Evolutionary conservation across 2,329 filamentous ascomycete species (phyloP), one percentile per base, ranked within the genome.

Genomic region (Chaetomiaceae sp.): DNA sequence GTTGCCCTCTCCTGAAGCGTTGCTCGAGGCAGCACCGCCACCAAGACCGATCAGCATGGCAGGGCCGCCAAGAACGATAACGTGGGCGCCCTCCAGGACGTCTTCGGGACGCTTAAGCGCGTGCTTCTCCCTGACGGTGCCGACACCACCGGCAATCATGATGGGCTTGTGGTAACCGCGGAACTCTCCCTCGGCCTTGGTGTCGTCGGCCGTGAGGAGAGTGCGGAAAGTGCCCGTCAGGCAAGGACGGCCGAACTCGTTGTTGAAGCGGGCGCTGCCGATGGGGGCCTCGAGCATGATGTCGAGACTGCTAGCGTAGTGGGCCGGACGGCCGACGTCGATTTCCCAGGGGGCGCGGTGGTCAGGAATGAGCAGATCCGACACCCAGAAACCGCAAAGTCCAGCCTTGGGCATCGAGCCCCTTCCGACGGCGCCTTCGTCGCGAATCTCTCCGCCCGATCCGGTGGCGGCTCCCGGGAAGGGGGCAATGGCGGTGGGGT

Each of bases 271-370:
- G 47, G 94, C 94, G 64, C 89, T 94, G 33, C 94, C 94, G 63
- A 99, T 94, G 0, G 94, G 94, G 0, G 91, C 94, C 69, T 99
- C 92, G 11, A 97, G 78, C 92, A 99, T 97, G 63, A 99, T 97
- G 67, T 97, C 91, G 34, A 96, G 75, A 72, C 88, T 91, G 73
- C 89, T 95, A 19, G 94, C 91, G 66, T 96, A 94, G 71, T 99
- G 94, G 40, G 83, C 81, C 4, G 94, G 94, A 66, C 88, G 91
- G 46, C 94, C 94, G 52, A 96, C 81, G 65, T 96, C 88, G 29
- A 89, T 74, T 69, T 99, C 94, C 94, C 94, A 99, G 1, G 91
- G 90, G 57, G 88, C 83, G 57, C 77, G 78, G 65, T 89, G 82
- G 31, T 84, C 90, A 3, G 94, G 94, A 57, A 99, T 96, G 54